Base-by-base conservation (phyloP, 345 rosid genomes). In the Pugionium dolabratum region DNA sequence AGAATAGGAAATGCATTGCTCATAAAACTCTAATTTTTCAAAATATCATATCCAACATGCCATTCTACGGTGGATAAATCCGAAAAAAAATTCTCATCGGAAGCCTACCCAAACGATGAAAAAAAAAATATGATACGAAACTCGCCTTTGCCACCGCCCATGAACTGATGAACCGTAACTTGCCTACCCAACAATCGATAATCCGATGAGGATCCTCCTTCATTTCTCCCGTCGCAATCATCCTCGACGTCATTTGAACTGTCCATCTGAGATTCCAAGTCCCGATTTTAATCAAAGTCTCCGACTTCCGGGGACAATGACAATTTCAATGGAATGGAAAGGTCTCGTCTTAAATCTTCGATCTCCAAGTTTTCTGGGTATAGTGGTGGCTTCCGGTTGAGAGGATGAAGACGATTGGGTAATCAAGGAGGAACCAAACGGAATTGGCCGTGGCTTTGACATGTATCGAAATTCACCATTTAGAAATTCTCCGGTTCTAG, bases 61-160 rank as follows among this genome's bases (percentile, higher is more conserved):
- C 18, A 18, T 18, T 18, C 18, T 18, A 18, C 18, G 18, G 18
- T 18, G 18, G 18, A 18, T 18, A 18, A 18, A 18, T 18, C 18
- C 18, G 18, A 18, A 18, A 11, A 18, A 0, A 30, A 59, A 27
- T 0, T 55, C 9, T 48, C 32, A 64, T 56, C 59, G 3, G 32
- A 49, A 18, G 18, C 18, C 46, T 40, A 35, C 37, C 33, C n/a
- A 35, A 33, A 5, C 26, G 29, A 8, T 0, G 59, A 35, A 4
- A 31, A 35, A 36, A 18, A 18, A 18, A 18, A 18, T 18, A 18
- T 18, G 18, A 18, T 18, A 18, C 18, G 18, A 18, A 11, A 62
- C 67, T 63, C 45, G 68, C 83, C 76, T 76, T 64, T 80, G 55
- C 83, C 83, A 51, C 83, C 83, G 9, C 81, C 83, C 83, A 77